A percentile compares a stretch with the other conserved stretches of the same genome.
Evolutionary conservation across 2,329 filamentous ascomycete genomes (phyloP).

Genomic region (Aspergillus japonicus): DNA sequence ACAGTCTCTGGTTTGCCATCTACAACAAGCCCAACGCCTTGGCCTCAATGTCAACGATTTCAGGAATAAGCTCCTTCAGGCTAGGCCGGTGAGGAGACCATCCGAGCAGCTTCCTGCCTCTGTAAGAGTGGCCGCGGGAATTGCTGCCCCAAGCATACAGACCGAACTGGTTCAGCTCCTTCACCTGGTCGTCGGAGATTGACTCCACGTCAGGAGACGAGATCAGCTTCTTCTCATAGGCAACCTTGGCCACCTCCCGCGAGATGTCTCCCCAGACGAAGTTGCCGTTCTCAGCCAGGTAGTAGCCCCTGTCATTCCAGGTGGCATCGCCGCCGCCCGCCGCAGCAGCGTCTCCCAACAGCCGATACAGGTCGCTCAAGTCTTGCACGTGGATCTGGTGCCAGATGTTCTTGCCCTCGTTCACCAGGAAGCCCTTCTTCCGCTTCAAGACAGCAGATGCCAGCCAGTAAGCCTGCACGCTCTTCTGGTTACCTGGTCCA

Average conservation of each 20-base stretch:
- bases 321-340: slow-evolving; percentile 41
- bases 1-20: background rate
- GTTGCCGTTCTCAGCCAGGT: slow-evolving; percentile 47
- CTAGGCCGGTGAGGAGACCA: slow-evolving; percentile 44
- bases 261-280: slow-evolving; percentile 44
- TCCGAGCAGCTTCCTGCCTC: slow-evolving; percentile 39
- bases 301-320: slow-evolving; percentile 49
- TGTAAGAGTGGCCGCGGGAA: slow-evolving; percentile 37
- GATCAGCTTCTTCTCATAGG: slow-evolving; percentile 56
- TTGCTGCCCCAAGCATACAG: slow-evolving; percentile 41
- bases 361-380: slow-evolving; percentile 38
- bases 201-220: slow-evolving; percentile 40
- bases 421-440: slow-evolving; percentile 41
- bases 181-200: slow-evolving; percentile 31
- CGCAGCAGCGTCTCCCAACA: slow-evolving; percentile 40
- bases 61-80: slow-evolving; percentile 55
- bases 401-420: slow-evolving; percentile 42
- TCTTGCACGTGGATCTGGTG: slow-evolving; percentile 44
- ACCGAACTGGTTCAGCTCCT: slow-evolving; percentile 43
- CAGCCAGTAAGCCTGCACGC: slow-evolving; percentile 44
- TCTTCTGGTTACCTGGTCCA: slow-evolving; percentile 39
- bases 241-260: slow-evolving; percentile 43
- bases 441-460: slow-evolving; percentile 36
- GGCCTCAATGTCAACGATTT: slow-evolving; percentile 53
- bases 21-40: slow-evolving; percentile 36